Base-by-base conservation (phyloP, 192 early-diverging fungal species). In the Coemansia pectinata region DNA sequence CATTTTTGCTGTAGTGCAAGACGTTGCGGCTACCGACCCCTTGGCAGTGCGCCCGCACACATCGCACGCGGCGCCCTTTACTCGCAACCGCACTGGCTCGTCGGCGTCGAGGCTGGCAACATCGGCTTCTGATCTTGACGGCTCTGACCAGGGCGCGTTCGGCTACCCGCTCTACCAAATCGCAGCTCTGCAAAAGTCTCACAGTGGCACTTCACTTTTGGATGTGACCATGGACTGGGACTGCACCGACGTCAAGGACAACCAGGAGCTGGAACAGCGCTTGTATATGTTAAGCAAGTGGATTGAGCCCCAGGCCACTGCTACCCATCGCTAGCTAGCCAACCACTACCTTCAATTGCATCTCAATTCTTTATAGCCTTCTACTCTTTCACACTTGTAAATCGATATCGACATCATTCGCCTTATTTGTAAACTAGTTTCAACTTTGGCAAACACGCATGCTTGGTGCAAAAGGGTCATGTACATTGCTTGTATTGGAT, bases 201-300 rank as follows among this genome's bases (percentile, higher is more conserved):
- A 74, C 25, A 61, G 61, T 15, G 63, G 72, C 3, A 25, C 66
- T 21, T 47, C 76, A 52, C 60, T 77, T 5, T 11, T 78, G 66
- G 72, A 78, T 62, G 69, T 68, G 17, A 78, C 81, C 27, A 78
- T 83, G 72, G 81, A 77, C 53, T 72, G 69, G 81, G 81, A 83
- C 33, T 77, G 76, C 36, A 70, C 73, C 8, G 81, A 83, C 31
- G 66, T 78, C 36, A 83, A 83, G 55, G 81, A 83, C 64, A 83
- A 83, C 65, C 81, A 83, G 53, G 81, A 83, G 72, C 70, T 83
- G 10, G 81, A 83, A 60, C 81, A 83, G 76, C 71, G 74, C 14
- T 70, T 83, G 29, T 83, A 78, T 23, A 71, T 77, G 72, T 73
- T 83, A 31, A 83, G 81, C 76, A 83, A 75, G 60, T 83, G 81